Evolutionary conservation across 768 basidiomycete species (phyloP), one percentile per base, ranked within the genome.

Genomic region (Boletales sp.): DNA sequence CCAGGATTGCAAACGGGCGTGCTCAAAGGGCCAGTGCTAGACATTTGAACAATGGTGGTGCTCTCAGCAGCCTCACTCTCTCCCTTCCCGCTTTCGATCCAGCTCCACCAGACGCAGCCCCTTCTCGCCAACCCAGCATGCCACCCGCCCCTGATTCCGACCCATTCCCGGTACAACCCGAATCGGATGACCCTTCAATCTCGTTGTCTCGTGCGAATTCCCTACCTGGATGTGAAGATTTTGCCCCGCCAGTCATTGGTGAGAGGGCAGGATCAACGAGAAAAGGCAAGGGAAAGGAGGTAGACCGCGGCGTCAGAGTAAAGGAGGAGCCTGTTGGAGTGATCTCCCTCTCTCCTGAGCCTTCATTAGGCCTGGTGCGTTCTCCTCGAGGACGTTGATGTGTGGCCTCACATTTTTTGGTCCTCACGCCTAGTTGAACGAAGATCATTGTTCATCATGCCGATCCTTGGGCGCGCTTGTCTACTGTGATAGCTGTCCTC

Each of bases 401-500:
- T 43, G 34, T 36, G 31, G 30, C 35, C 64, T 68, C 51, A 66
- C 48, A 64, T 47, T 30, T 52, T 40, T 45, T 32, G 19, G 40
- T 27, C 32, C 43, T 45, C 43, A 37, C 44, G 46, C 17, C 30
- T 54, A 80, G 77, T 58, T 74, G 59, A 90, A 91, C 67, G 83
- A 91, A 64, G 89, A 92, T 64, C 87, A 91, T 61, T 92, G 89
- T 63, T 90, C 88, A 54, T 80, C 89, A 15, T 92, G 89, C 66
- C 83, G 85, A 59, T 90, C 86, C 21, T 62, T 76, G 56, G 95
- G 95, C 42, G 81, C 87, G 39, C 78, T 98, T 53, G 82, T 99
- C 17, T 98, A 97, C 67, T 99, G 97, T 69, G 97, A 98, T 68
- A 94, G 94, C 17, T 99, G 97, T 66, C 91, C 95, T 32, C 75